phyloP scores from a whole-genome alignment of 2,329 filamentous ascomycete species.

The Alternaria hordeiaustralica region DNA sequence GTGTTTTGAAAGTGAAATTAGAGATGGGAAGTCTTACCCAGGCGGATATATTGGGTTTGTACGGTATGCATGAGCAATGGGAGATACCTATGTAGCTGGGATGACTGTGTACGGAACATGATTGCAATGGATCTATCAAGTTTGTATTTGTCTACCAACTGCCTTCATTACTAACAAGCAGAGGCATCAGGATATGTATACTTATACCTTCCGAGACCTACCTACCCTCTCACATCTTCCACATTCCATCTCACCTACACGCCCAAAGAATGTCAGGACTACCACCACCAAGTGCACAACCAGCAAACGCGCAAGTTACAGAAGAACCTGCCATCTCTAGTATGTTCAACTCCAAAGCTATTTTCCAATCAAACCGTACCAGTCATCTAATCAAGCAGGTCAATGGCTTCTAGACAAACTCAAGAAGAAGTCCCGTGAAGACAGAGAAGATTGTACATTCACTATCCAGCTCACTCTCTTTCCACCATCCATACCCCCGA shows the following conservation, averaged over 20 bases:
- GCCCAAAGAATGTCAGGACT: fast-evolving
- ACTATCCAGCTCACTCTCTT: background rate
- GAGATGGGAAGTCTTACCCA: too few relatives aligned
- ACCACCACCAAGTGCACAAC: background rate
- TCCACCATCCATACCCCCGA: too few relatives aligned
- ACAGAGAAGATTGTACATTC: background rate
- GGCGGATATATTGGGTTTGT: background rate
- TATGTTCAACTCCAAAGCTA: background rate
- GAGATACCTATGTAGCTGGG: background rate
- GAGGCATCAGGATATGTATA: background rate
- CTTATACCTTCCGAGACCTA: background rate
- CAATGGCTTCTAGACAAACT: background rate
- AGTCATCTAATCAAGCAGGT: background rate
- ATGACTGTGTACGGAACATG: fast-evolving
- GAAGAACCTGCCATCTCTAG: background rate
- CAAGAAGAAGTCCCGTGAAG: background rate
- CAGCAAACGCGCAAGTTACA: background rate
- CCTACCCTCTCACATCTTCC: background rate
- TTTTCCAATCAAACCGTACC: background rate
- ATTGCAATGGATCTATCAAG: background rate
- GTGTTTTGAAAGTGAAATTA: background rate
- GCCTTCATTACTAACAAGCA: background rate
- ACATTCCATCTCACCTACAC: background rate
- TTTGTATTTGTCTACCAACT: background rate
- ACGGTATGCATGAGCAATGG: background rate